A percentile compares a stretch with the other conserved stretches of the same genome.
Conservation (phyloP, 192 early-diverging fungal genomes). For the Geranomyces variabilis region DNA sequence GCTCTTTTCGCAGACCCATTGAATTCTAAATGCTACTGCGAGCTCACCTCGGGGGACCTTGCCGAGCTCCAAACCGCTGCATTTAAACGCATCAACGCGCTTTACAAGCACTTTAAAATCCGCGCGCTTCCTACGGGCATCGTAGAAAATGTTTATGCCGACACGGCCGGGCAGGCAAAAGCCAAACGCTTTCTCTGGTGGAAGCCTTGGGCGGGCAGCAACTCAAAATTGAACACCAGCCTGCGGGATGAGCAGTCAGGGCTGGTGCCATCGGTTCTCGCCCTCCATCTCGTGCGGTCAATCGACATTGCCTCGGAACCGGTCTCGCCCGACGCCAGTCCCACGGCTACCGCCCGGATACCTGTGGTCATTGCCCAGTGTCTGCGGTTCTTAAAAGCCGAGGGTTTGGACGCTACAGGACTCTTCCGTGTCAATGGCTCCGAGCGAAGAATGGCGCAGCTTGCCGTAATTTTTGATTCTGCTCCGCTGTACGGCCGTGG, state of each 20-base stretch:
- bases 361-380: constrained; percentile 49
- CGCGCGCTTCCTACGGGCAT: constrained; percentile 31
- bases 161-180: constrained; percentile 8
- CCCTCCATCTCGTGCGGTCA: constrained; percentile 27
- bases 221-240: neutral
- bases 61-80: constrained; percentile 22
- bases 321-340: too few species aligned
- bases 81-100: constrained; percentile 39
- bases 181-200: constrained; percentile 15
- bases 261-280: neutral
- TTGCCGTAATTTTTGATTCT: constrained; percentile 43
- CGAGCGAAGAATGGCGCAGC: constrained; percentile 45
- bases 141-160: constrained; percentile 25
- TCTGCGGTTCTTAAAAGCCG: constrained; percentile 31
- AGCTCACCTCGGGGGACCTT: constrained; percentile 34
- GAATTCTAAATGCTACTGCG: constrained; percentile 32
- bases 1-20: too few species aligned
- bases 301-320: constrained; percentile 40
- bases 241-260: neutral
- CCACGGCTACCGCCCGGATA: constrained; percentile 29
- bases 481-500: constrained; percentile 48
- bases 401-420: constrained; percentile 44
- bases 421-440: constrained; percentile 57
- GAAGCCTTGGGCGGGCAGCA: constrained; percentile 4
- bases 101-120: constrained; percentile 36